Evolutionary conservation across 495 filamentous ascomycete species (phyloP).

Genomic region (Aspergillus bridgeri): DNA sequence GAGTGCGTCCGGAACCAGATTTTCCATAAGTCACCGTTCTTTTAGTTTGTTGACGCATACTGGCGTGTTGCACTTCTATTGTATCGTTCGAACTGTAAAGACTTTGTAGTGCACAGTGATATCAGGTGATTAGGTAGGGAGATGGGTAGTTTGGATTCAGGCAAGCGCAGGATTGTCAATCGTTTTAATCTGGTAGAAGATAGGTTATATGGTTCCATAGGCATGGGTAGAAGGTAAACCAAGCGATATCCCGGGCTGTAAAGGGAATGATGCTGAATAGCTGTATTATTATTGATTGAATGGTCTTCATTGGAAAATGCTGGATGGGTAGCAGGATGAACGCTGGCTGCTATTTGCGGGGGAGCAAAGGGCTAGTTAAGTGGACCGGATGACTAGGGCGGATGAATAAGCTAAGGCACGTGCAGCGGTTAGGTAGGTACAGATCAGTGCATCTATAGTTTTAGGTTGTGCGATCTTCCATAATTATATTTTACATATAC

Average conservation of each 20-base stretch:
- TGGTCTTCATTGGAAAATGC: background rate
- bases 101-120: background rate
- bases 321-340: background rate
- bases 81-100: background rate
- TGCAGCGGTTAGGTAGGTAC: no score
- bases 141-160: background rate
- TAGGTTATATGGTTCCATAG: background rate
- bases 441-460: no score
- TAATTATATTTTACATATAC: no score
- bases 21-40: slow-evolving; percentile 17
- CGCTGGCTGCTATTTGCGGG: background rate
- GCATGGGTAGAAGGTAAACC: background rate
- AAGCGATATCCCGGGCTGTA: background rate
- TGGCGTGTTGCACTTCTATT: background rate
- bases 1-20: background rate
- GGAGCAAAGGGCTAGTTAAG: background rate
- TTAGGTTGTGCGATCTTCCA: no score
- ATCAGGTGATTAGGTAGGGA: background rate
- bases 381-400: no score
- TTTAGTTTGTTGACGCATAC: slow-evolving; percentile 12
- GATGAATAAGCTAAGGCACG: no score
- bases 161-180: background rate
- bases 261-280: background rate
- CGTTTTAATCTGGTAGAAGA: background rate
- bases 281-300: background rate